Percentiles rank a stretch among this genome's conserved stretches.
phyloP scores from a whole-genome alignment of 1,284 basidiomycete species.

The Vanrija sp. region DNA sequence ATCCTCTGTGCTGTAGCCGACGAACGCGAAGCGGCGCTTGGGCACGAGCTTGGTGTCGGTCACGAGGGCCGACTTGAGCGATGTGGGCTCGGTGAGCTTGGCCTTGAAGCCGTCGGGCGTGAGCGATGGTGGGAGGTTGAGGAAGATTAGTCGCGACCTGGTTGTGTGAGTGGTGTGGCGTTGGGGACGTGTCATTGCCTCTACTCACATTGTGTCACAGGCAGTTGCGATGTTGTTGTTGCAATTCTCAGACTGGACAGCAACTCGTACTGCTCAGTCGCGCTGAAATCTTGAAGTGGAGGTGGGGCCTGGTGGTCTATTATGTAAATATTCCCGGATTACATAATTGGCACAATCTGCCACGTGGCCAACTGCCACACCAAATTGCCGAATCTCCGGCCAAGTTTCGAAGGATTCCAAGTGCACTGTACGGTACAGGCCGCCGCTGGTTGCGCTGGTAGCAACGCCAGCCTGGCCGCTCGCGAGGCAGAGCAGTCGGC shows the following conservation, averaged over 20 bases:
- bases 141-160: constrained; percentile 83
- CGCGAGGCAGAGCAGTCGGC: neutral
- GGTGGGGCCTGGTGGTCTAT: too few relatives aligned
- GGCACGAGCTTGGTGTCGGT: constrained; percentile 84
- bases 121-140: constrained; percentile 72
- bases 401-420: neutral
- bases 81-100: constrained; percentile 48
- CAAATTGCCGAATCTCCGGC: constrained; percentile 4
- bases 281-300: constrained; percentile 1
- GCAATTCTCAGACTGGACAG: neutral
- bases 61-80: constrained; percentile 50
- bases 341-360: too few relatives aligned
- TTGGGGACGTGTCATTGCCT: neutral
- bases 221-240: neutral
- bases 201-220: constrained; percentile 7
- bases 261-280: neutral
- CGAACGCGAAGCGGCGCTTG: constrained; percentile 84
- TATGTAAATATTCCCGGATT: too few relatives aligned
- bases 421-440: neutral
- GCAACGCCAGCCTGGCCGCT: neutral
- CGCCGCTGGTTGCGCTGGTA: too few relatives aligned
- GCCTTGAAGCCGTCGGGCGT: constrained; percentile 57
- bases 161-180: neutral
- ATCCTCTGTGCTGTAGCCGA: constrained; percentile 77
- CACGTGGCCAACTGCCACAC: too few relatives aligned